Evolutionary conservation across 2,329 filamentous ascomycete genomes (phyloP).

Genomic region (Erysiphe pulchra): DNA sequence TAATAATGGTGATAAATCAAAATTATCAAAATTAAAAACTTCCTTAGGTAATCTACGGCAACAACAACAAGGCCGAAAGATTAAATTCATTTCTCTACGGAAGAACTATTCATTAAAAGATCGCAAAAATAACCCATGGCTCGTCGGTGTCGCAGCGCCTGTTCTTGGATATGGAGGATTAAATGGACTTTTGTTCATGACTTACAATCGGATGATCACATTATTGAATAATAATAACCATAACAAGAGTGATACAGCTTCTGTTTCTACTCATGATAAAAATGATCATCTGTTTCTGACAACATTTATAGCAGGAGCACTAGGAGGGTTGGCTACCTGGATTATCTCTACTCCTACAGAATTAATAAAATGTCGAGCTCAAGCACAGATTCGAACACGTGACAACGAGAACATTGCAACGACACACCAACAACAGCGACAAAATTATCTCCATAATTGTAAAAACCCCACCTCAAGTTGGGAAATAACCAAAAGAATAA

Average conservation of each 20-base stretch:
- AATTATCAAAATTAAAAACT: too few species aligned
- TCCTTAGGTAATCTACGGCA: too few species aligned
- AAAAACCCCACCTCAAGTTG: conserved; percentile 15
- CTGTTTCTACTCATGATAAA: conserved; percentile 19
- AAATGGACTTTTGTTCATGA: conserved; percentile 71
- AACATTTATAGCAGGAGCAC: conserved; percentile 55
- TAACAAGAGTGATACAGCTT: conserved; percentile 14
- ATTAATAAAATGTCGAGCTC: conserved; percentile 69
- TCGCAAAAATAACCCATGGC: too few species aligned
- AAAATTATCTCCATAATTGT: too few species aligned
- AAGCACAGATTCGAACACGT: conserved; percentile 18
- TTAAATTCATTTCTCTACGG: too few species aligned
- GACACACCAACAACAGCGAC: too few species aligned
- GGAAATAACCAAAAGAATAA: conserved; percentile 34
- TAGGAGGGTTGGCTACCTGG: conserved; percentile 67
- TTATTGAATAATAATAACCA: conserved; percentile 21
- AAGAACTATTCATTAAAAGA: too few species aligned
- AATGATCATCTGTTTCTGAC: conserved; percentile 14
- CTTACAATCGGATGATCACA: conserved; percentile 63
- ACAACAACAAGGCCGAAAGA: too few species aligned
- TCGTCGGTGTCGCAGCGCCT: conserved; percentile 54
- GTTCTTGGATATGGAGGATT: conserved; percentile 75
- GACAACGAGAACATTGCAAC: neutral
- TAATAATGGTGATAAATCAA: neutral
- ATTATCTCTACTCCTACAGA: conserved; percentile 72